Evolutionary conservation across 2,329 filamentous ascomycete genomes (phyloP), one percentile per base, ranked within the genome.

Genomic region (Epichloe glyceriae): DNA sequence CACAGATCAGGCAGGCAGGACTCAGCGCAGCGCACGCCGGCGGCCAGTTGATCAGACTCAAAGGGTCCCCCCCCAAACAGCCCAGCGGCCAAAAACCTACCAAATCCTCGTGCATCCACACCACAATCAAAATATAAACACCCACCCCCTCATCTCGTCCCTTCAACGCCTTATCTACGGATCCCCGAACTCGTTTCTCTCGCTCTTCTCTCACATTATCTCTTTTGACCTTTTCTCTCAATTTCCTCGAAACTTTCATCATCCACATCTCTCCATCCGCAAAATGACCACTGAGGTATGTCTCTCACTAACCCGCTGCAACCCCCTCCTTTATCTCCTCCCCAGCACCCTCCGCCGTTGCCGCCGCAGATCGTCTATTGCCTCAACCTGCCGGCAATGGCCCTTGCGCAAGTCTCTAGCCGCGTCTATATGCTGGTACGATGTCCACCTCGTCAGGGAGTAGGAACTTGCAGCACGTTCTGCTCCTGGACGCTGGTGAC

Each of bases 211-310:
- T 46, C 52, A 52, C 54, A 53, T 54, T 53, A 54, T 54, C 55
- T 50, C 58, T 54, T 53, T 52, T 51, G 50, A 52, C 48, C n/a
- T 26, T 34, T 49, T 38, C 19, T 34, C 42, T 17, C 44, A 50
- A 44, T 26, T 38, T 15, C 38, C 14, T 34, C 46, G 35, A 46
- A 17, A 33, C 30, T 30, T 45, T 46, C 5, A 11, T 33, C 34
- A 34, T 44, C 51, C 42, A 26, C 38, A 53, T 49, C 41, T 41
- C 39, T 38, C 38, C 48, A 49, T 55, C 49, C 54, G 42, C 48
- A 50, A 50, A 49, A 67, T 67, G 64, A 54, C 64, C 52, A 64
- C 62, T 55, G 64, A 67, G 64, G 64, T 67, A 65, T 56, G 59
- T 58, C 38, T 41, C 49, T 47, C 46, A 39, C 46, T 26, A 20